Evolutionary conservation across 768 basidiomycete genomes (phyloP).

Genomic region (Polyporus arcularius): DNA sequence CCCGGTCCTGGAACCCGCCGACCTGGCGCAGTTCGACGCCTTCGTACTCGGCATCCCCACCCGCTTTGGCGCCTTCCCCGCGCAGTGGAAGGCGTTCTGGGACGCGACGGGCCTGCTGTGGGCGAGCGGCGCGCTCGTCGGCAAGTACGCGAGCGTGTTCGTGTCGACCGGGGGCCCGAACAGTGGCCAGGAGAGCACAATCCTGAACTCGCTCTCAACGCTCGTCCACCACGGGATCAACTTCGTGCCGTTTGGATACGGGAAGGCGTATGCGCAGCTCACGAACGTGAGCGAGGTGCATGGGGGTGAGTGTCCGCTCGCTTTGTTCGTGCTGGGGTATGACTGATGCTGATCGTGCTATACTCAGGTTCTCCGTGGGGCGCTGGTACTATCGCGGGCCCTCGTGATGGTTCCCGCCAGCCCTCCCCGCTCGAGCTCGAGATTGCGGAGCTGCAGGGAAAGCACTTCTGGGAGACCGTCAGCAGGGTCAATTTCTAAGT

Average conservation of each 20-base stretch:
- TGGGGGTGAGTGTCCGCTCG: conserved; percentile 39
- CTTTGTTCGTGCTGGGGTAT: background rate
- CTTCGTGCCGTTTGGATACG: conserved; percentile 57
- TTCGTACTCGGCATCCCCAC: conserved; percentile 80
- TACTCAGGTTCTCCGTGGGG: conserved; percentile 74
- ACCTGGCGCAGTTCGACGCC: conserved; percentile 67
- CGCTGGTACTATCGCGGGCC: conserved; percentile 65
- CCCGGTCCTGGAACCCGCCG: conserved; percentile 61
- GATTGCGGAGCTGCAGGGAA: conserved; percentile 51
- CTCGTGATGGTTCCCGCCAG: conserved; percentile 56
- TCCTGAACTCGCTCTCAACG: conserved; percentile 41
- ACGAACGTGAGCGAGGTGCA: conserved; percentile 45
- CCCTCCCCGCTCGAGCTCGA: conserved; percentile 39
- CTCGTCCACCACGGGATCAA: conserved; percentile 57
- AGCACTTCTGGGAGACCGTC: conserved; percentile 49
- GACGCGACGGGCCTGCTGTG: conserved; percentile 75
- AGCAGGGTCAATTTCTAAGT: conserved; percentile 37
- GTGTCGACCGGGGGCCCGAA: conserved; percentile 70
- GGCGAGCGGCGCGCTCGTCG: conserved; percentile 57
- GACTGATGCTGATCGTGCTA: background rate
- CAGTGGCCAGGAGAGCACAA: conserved; percentile 65
- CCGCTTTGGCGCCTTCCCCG: conserved; percentile 81
- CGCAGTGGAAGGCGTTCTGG: conserved; percentile 84
- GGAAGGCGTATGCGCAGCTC: conserved; percentile 40
- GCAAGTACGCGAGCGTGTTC: conserved; percentile 79